Base-by-base conservation (phyloP, 2,329 filamentous ascomycete species). In the Cordyceps farinosa region DNA sequence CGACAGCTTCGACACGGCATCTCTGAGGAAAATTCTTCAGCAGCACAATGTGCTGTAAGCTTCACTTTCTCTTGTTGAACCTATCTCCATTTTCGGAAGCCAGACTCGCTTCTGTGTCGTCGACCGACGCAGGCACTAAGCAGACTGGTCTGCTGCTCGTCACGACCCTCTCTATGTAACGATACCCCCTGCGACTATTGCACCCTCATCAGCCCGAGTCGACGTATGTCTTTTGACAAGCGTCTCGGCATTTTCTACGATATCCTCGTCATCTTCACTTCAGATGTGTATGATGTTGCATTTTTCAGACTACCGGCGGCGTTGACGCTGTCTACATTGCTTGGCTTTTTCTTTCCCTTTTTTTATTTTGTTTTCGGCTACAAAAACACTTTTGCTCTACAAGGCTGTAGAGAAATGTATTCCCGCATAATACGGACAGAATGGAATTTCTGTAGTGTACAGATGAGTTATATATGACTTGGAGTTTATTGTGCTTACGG, bases 1-100 rank as follows among this genome's bases (percentile, higher is more conserved):
- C 38, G 84, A 86, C 51, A 73, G 78, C 45, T 87, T 88, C 66
- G 83, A 82, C 70, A 83, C 79, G 53, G 76, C 79, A 59, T 78
- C 84, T 1, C 72, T 89, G 53, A 79, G 77, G 69, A 78, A 73
- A 66, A 75, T 89, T 38, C 78, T 89, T 59, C 72, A 77, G 67
- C 82, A 80, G 70, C 75, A 87, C 68, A 72, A 75, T 51, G 79
- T 88, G 62, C 72, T 87, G 66, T 85, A 72, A 76, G 60, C 30
- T 6, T 60, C 30, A 29, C 44, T 22, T 36, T 38, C 17, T 45
- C 17, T 27, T 36, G 8, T 42, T 47, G 32, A 40, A 40, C 27
- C 4, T 22, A 45, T 30, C 17, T 10, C 17, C n/a, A 34, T 5
- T 22, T 48, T 29, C 17, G 17, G 15, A 29, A 32, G 22, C 15